These are phyloP conservation scores for Nemania sp. DNA, from an alignment of 2,329 filamentous ascomycete genomes.

Conservation along the genomic window DNA sequence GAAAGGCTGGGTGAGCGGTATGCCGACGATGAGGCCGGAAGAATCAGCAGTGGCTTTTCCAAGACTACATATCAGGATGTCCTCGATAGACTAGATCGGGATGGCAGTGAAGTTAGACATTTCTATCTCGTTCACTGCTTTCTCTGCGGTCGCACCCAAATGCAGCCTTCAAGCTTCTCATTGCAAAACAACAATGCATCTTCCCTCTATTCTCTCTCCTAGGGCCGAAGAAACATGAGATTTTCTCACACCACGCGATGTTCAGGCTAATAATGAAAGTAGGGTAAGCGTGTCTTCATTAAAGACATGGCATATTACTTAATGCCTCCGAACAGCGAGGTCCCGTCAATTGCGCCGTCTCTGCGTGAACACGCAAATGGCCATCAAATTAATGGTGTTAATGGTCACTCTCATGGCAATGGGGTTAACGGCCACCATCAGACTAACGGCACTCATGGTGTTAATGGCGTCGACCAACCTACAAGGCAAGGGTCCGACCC, in stretches of 20 bases:
- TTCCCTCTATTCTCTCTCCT: not conserved
- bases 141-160: not conserved
- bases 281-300: slow-evolving; percentile 95
- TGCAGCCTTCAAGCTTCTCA: not conserved
- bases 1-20: slow-evolving; percentile 87
- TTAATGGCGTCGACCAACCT: slow-evolving; percentile 32
- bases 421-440: slow-evolving; percentile 22
- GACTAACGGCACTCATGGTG: slow-evolving; percentile 23
- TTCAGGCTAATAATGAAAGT: slow-evolving; percentile 53
- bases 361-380: slow-evolving; percentile 68
- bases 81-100: slow-evolving; percentile 78
- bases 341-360: slow-evolving; percentile 81
- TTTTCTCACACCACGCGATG: slow-evolving; percentile 19
- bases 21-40: slow-evolving; percentile 70
- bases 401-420: slow-evolving; percentile 13
- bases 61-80: slow-evolving; percentile 81
- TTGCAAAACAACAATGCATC: not conserved
- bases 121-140: not conserved
- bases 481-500: slow-evolving; percentile 57
- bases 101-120: slow-evolving; percentile 76
- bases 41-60: slow-evolving; percentile 73
- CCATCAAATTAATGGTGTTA: slow-evolving; percentile 27
- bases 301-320: slow-evolving; percentile 98
- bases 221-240: not conserved
- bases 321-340: slow-evolving; percentile 77